These are phyloP conservation scores for Annulohypoxylon stygium DNA, from an alignment of 495 filamentous ascomycete species.

Conservation along the genomic window DNA sequence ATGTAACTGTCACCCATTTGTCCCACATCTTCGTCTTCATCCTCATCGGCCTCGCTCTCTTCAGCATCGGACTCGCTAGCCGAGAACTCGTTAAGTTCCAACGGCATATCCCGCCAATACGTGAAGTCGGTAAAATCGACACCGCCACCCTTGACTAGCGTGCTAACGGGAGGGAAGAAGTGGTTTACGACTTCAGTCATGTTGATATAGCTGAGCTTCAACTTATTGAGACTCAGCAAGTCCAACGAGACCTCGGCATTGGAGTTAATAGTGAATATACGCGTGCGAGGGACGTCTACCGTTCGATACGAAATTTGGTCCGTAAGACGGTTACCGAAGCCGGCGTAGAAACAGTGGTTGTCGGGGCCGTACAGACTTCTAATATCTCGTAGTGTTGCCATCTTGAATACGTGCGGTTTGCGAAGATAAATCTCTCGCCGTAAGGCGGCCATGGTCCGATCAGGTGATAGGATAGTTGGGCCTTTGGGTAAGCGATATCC, in stretches of 20 bases:
- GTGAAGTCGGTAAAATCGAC: slow-evolving; percentile 92
- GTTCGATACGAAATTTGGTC: slow-evolving; percentile 96
- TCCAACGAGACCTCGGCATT: slow-evolving; percentile 97
- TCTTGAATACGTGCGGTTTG: slow-evolving; percentile 99
- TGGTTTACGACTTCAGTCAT: slow-evolving; percentile 97
- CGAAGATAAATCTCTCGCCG: slow-evolving; percentile 94
- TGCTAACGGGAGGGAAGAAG: slow-evolving; percentile 89
- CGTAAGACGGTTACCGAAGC: slow-evolving; percentile 96
- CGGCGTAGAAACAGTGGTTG: slow-evolving; percentile 90
- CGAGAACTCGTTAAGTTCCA: slow-evolving; percentile 82
- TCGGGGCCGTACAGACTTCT: slow-evolving; percentile 85
- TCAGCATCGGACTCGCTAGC: slow-evolving; percentile 74
- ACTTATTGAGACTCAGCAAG: slow-evolving; percentile 88
- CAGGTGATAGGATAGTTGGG: slow-evolving; percentile 93
- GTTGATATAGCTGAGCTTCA: slow-evolving; percentile 95
- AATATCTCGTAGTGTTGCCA: slow-evolving; percentile 96
- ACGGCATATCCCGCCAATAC: slow-evolving; percentile 83
- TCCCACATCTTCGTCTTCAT: slow-evolving; percentile 62
- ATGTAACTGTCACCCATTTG: slow-evolving; percentile 71
- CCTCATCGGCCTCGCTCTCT: slow-evolving; percentile 56
- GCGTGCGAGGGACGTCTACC: slow-evolving; percentile 90
- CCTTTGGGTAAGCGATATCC: slow-evolving; percentile 87
- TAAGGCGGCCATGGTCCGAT: slow-evolving; percentile 95
- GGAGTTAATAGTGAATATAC: slow-evolving; percentile 99
- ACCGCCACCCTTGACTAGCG: slow-evolving; percentile 79